These are phyloP conservation scores for Croton laevigatus DNA, from an alignment of 441 rosid species.

Conservation along the genomic window DNA sequence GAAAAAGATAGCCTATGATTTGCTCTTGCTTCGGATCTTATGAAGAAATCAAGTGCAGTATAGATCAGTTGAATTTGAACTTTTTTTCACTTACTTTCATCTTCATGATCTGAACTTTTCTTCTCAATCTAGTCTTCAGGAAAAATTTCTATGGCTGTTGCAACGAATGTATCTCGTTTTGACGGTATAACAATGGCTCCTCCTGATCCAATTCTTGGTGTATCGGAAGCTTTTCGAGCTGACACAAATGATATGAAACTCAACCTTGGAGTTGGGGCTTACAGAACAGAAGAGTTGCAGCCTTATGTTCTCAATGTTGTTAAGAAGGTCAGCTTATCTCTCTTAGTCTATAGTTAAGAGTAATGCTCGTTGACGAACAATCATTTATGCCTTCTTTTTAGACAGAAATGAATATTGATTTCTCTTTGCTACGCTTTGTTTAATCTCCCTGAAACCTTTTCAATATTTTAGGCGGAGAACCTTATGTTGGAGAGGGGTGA, in stretches of 20 bases:
- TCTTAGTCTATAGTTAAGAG: background rate
- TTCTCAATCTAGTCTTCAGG: slow-evolving; percentile 47
- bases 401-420: slow-evolving; percentile 6
- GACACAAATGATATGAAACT: slow-evolving; percentile 77
- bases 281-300: slow-evolving; percentile 87
- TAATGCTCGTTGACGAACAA: slow-evolving; percentile 8
- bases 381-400: background rate
- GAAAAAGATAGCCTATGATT: background rate
- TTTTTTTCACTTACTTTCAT: background rate
- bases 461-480: slow-evolving; percentile 67
- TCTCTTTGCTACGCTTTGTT: background rate
- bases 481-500: slow-evolving; percentile 88
- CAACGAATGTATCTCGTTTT: slow-evolving; percentile 72
- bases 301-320: slow-evolving; percentile 97
- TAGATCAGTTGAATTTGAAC: background rate
- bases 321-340: slow-evolving; percentile 57
- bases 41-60: background rate
- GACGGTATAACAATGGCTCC: slow-evolving; percentile 92
- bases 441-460: slow-evolving; percentile 9
- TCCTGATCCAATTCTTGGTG: slow-evolving; percentile 98
- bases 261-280: slow-evolving; percentile 98
- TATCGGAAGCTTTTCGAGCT: slow-evolving; percentile 92
- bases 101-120: slow-evolving; percentile 2
- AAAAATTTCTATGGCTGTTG: slow-evolving; percentile 58
- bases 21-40: background rate